Base-by-base conservation (phyloP, 306 rosid species). In the Oemleria cerasiformis region DNA sequence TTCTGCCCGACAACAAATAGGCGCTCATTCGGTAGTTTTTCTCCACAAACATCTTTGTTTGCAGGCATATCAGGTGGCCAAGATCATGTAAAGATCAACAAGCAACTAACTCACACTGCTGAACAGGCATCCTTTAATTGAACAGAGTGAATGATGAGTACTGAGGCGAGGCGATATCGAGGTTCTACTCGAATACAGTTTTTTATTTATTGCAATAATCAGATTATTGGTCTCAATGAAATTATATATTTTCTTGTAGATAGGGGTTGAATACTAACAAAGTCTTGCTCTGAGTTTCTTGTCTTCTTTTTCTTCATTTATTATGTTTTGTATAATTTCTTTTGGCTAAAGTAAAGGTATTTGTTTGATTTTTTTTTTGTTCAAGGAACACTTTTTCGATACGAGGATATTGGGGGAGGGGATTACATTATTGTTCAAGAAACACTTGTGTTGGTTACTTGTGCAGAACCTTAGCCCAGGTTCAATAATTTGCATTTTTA, bases 1-100 rank as follows among this genome's bases (percentile, higher is more conserved):
- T 56, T 72, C 49, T 77, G 83, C 56, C 58, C 5, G 30, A 58
- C 77, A 39, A 66, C 59, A 44, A 63, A 51, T 55, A 72, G 84
- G 71, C 82, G 71, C 78, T 74, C 62, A 54, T 70, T 23, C 54
- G 75, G 61, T 21, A 15, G 23, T 10, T 60, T 9, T 65, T 67
- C 70, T 23, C 41, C 16, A 23, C 50, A 71, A 77, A 57, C 64
- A 69, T 67, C 25, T 53, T 41, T 74, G n/a, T 74, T 68, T 8
- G 65, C 48, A 16, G 71, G 48, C 76, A 20, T 9, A 68, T n/a
- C 50, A 68, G 51, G 65, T 17, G 45, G 8, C 40, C 5, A 20
- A 30, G 55, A 47, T 45, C 48, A 41, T 38, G 10, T 53, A 61
- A 38, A 62, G 59, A 51, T 45, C 73, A 72, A 39, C 47, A 44